Conservation (phyloP, 805 yeast species). For the Yarrowia deformans region DNA sequence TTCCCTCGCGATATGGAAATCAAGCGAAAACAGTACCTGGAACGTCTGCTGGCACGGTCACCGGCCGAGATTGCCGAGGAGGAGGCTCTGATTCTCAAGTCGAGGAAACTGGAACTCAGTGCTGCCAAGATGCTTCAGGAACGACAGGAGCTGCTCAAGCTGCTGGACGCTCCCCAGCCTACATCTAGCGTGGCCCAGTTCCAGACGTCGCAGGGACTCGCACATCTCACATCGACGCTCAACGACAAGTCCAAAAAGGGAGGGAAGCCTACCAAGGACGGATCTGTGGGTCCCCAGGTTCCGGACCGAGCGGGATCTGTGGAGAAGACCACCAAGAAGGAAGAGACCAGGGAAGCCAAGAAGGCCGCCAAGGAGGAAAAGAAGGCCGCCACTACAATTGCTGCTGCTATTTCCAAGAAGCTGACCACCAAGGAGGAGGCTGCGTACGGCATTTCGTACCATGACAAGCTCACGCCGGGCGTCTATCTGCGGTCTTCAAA, state of each 20-base stretch:
- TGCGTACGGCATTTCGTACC: conserved; percentile 81
- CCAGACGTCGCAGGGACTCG: conserved; percentile 84
- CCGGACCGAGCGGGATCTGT: conserved; percentile 39
- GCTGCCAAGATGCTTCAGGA: conserved; percentile 88
- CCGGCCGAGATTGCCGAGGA: conserved; percentile 99
- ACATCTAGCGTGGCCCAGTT: conserved; percentile 74
- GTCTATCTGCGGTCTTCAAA: conserved; percentile 82
- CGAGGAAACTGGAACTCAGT: conserved; percentile 87
- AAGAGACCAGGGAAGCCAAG: conserved; percentile 38
- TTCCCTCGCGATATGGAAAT: conserved; percentile 75
- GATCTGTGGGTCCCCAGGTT: conserved; percentile 37
- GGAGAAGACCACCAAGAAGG: conserved; percentile 39
- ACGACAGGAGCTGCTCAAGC: conserved; percentile 75
- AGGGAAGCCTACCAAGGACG: conserved; percentile 45
- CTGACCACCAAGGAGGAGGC: conserved; percentile 81
- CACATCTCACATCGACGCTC: conserved; percentile 81
- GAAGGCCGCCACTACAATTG: conserved; percentile 45
- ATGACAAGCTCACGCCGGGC: conserved; percentile 67
- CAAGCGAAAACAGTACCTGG: conserved; percentile 81
- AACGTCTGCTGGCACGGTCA: conserved; percentile 75
- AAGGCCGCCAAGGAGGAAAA: conserved; percentile 41
- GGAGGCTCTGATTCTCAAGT: conserved; percentile 90
- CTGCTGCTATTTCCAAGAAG: conserved; percentile 53
- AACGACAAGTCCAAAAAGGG: conserved; percentile 69
- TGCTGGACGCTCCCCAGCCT: conserved; percentile 85